Evolutionary conservation across 805 yeast genomes (phyloP).

Genomic region (Candida caryicola): DNA sequence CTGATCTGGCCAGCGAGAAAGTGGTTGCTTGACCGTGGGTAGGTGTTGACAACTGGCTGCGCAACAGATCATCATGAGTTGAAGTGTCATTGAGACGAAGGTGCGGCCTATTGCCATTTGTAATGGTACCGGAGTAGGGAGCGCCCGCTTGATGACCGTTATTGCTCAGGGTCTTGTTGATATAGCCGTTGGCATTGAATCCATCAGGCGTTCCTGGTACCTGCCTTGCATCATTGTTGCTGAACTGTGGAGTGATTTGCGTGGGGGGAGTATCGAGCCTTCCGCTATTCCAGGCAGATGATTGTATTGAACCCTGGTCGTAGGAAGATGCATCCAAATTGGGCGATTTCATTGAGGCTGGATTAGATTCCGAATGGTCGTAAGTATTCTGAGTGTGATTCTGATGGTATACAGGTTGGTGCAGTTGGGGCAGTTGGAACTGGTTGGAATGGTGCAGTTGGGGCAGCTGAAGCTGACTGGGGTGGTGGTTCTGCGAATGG

Average conservation of each 20-base stretch:
- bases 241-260: slow-evolving; percentile 7
- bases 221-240: slow-evolving; percentile 1
- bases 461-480: no score
- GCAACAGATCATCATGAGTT: background rate
- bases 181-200: slow-evolving; percentile 5
- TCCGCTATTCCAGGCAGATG: slow-evolving; percentile 2
- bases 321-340: background rate
- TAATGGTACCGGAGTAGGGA: no score
- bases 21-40: background rate
- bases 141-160: no score
- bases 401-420: background rate
- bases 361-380: background rate
- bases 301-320: slow-evolving; percentile 3
- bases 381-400: background rate
- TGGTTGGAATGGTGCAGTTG: slow-evolving; percentile 1
- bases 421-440: no score
- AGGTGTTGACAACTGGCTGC: background rate
- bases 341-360: slow-evolving; percentile 6
- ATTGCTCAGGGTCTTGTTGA: no score
- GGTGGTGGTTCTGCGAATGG: no score
- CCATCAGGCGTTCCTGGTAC: slow-evolving; percentile 23
- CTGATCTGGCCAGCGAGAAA: no score
- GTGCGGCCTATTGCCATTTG: background rate
- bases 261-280: slow-evolving; percentile 8
- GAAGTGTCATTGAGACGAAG: background rate